Percentiles rank a stretch among this genome's conserved stretches.
Evolutionary conservation across 2,329 filamentous ascomycete species (phyloP).

Genomic region (Sphaerulina musiva): DNA sequence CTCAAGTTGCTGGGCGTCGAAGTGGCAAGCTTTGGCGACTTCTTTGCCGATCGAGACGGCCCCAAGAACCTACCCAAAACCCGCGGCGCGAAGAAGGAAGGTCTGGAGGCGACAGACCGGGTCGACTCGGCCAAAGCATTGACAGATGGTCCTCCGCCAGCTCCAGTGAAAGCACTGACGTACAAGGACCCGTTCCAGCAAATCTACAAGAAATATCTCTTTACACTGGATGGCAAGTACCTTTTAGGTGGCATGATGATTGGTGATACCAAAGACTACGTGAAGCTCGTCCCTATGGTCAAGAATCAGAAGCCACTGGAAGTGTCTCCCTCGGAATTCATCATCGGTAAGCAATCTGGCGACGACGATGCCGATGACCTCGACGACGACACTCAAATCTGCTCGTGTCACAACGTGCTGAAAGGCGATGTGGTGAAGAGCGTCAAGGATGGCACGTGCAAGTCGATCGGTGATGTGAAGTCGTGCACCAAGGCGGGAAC

Average conservation of each 20-base stretch:
- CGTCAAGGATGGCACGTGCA: conserved; percentile 73
- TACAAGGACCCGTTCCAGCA: conserved; percentile 85
- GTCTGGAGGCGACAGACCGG: conserved; percentile 37
- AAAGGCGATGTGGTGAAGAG: conserved; percentile 70
- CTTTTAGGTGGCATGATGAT: conserved; percentile 97
- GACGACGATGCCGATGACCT: conserved; percentile 75
- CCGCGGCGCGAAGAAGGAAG: conserved; percentile 43
- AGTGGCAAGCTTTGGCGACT: conserved; percentile 88
- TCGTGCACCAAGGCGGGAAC: conserved; percentile 87
- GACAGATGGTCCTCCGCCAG: conserved; percentile 50
- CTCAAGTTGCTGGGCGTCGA: conserved; percentile 84
- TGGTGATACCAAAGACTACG: conserved; percentile 82
- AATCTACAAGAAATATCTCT: conserved; percentile 90
- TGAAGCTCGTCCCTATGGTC: conserved; percentile 81
- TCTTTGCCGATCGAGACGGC: conserved; percentile 82
- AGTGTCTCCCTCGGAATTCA: conserved; percentile 71
- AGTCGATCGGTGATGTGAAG: conserved; percentile 75
- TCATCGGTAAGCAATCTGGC: conserved; percentile 68
- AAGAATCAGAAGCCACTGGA: conserved; percentile 76
- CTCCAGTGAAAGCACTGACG: conserved; percentile 71
- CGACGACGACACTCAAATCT: conserved; percentile 79
- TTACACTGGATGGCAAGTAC: conserved; percentile 83
- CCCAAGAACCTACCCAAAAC: conserved; percentile 65
- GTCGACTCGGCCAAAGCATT: conserved; percentile 41
- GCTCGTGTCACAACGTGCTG: conserved; percentile 86